These are phyloP conservation scores for Metschnikowia baotianmanensis DNA, from an alignment of 805 yeast genomes.

Conservation along the genomic window DNA sequence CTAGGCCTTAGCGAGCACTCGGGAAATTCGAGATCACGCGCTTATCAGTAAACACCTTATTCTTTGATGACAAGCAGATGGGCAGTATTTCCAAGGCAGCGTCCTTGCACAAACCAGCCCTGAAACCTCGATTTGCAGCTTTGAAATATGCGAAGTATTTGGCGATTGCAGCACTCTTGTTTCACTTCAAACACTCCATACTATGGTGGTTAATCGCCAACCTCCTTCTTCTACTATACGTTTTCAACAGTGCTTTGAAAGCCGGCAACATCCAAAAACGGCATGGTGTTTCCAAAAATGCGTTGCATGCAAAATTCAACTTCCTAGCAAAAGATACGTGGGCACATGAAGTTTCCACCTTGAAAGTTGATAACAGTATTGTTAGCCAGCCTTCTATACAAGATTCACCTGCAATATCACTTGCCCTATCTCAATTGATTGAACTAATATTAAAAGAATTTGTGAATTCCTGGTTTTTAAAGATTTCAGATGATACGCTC, in stretches of 20 bases:
- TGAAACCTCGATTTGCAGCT: neutral
- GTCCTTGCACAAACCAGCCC: neutral
- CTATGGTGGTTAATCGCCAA: constrained; percentile 3
- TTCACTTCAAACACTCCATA: neutral
- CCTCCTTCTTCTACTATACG: constrained; percentile 1
- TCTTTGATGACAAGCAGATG: constrained; percentile 8
- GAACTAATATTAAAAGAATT: constrained; percentile 50
- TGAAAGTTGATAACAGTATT: neutral
- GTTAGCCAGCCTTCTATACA: neutral
- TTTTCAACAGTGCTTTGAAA: neutral
- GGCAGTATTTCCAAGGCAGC: constrained; percentile 7
- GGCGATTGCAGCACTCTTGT: neutral
- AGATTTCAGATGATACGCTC: constrained; percentile 35
- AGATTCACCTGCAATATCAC: constrained; percentile 40
- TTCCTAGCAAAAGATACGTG: neutral
- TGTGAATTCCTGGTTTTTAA: constrained; percentile 53
- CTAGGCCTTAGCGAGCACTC: too few species aligned
- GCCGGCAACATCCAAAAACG: neutral
- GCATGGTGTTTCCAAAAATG: neutral
- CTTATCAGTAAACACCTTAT: neutral
- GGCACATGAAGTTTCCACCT: neutral
- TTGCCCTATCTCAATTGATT: constrained; percentile 49
- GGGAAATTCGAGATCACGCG: too few species aligned
- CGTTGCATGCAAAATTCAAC: constrained; percentile 4
- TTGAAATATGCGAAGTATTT: neutral